Evolutionary conservation across 2,329 filamentous ascomycete species (phyloP).

Genomic region (Nannizziopsis arthrosporioides): DNA sequence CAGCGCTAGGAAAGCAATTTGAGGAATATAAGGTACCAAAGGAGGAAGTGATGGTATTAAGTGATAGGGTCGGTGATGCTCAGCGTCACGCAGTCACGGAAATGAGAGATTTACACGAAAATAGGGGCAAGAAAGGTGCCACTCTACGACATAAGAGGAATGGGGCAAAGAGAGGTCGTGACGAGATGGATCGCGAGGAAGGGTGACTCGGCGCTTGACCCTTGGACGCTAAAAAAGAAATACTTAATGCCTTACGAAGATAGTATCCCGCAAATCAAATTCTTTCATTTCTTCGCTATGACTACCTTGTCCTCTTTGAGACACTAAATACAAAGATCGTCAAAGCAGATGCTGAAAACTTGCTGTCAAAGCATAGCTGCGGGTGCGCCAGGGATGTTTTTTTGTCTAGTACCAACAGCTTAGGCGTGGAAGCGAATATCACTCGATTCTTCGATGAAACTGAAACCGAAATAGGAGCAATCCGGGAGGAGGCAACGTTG

Average conservation of each 20-base stretch:
- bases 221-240: not conserved
- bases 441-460: too few relatives aligned
- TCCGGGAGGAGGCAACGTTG: too few relatives aligned
- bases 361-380: not conserved
- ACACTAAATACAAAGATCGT: too few relatives aligned
- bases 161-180: conserved; percentile 43
- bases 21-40: conserved; percentile 57
- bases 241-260: not conserved
- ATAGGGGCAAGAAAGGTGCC: conserved; percentile 41
- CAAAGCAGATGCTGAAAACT: too few relatives aligned
- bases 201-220: conserved; percentile 34
- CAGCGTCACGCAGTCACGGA: conserved; percentile 65
- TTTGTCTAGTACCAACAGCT: too few relatives aligned
- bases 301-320: too few relatives aligned
- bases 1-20: conserved; percentile 66
- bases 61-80: conserved; percentile 65
- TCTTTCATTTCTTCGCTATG: too few relatives aligned
- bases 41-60: conserved; percentile 76
- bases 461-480: too few relatives aligned
- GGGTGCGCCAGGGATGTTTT: not conserved
- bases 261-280: not conserved
- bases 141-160: conserved; percentile 42
- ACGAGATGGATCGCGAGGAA: conserved; percentile 67
- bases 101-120: conserved; percentile 69
- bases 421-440: too few relatives aligned